Percentiles rank a stretch among this genome's conserved stretches.
These are phyloP conservation scores for Euphorbia pulcherrima DNA, from an alignment of 345 rosid species.

Conservation along the genomic window DNA sequence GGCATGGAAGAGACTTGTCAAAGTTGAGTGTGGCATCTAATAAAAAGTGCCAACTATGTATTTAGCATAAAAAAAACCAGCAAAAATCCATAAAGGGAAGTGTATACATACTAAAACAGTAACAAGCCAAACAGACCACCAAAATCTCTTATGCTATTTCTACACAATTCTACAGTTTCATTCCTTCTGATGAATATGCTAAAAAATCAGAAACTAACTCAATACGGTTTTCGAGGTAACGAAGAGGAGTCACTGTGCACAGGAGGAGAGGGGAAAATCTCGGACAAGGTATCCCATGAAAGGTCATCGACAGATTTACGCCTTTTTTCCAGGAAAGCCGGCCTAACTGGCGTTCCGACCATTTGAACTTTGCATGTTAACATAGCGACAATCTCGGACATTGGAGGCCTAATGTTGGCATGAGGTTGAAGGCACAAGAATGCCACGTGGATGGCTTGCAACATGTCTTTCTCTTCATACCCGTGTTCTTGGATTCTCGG, in stretches of 20 bases:
- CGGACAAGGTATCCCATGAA: slow-evolving; percentile 49
- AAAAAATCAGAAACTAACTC: not conserved
- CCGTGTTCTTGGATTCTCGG: slow-evolving; percentile 39
- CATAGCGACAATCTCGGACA: slow-evolving; percentile 60
- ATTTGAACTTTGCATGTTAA: slow-evolving; percentile 42
- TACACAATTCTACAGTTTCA: not conserved
- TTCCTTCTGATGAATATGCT: not conserved
- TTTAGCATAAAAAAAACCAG: not conserved
- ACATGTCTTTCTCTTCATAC: slow-evolving; percentile 34
- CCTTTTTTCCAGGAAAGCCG: slow-evolving; percentile 36
- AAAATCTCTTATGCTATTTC: not conserved
- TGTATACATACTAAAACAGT: not conserved
- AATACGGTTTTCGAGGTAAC: not conserved
- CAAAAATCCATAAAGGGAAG: not conserved
- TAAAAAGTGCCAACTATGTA: too few relatives aligned
- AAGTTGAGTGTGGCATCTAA: too few relatives aligned
- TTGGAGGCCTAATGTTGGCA: slow-evolving; percentile 46
- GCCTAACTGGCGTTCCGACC: slow-evolving; percentile 35
- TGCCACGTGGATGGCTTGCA: slow-evolving; percentile 48
- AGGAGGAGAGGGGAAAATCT: slow-evolving; percentile 42
- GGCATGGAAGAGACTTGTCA: too few relatives aligned
- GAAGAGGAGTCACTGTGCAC: slow-evolving; percentile 28
- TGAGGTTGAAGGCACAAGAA: slow-evolving; percentile 54
- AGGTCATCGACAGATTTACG: slow-evolving; percentile 19
- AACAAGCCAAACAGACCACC: not conserved